phyloP scores from a whole-genome alignment of 169 alveolate genomes.

The Cryptosporidium parvum region DNA sequence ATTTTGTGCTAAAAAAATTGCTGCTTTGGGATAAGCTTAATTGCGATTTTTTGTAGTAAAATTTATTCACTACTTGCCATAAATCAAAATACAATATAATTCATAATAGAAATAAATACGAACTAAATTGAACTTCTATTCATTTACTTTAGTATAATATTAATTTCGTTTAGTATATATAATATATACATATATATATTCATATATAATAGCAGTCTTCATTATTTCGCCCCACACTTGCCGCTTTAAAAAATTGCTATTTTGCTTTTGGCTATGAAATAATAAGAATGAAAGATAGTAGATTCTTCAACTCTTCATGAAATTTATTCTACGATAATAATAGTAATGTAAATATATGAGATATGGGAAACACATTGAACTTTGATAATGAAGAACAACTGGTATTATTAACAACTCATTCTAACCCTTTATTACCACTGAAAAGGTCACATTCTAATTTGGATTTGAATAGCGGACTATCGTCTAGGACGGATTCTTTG shows the following conservation, averaged over 20 bases:
- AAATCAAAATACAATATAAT: no score
- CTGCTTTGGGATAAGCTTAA: no score
- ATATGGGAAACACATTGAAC: conserved; percentile 44
- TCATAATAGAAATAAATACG: no score
- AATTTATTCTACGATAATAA: neutral
- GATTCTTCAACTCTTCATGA: neutral
- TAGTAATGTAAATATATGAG: conserved; percentile 8
- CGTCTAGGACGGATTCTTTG: conserved; percentile 25
- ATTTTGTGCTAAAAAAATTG: no score
- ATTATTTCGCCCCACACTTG: conserved; percentile 47
- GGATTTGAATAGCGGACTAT: conserved; percentile 17
- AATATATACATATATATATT: no score
- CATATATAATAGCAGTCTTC: neutral
- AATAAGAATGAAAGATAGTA: neutral
- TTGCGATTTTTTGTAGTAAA: no score
- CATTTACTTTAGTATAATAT: no score
- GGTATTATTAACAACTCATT: neutral
- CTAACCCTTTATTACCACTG: conserved; percentile 20
- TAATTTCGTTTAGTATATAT: neutral
- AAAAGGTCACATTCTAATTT: conserved; percentile 34
- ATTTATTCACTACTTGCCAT: no score
- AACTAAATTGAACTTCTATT: neutral
- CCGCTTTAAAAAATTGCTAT: conserved; percentile 28
- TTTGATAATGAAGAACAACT: conserved; percentile 10
- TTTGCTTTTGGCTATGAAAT: conserved; percentile 2